A percentile compares a stretch with the other conserved stretches of the same genome.
Evolutionary conservation across 305 asterid species (phyloP).

Genomic region (Lippia alba): DNA sequence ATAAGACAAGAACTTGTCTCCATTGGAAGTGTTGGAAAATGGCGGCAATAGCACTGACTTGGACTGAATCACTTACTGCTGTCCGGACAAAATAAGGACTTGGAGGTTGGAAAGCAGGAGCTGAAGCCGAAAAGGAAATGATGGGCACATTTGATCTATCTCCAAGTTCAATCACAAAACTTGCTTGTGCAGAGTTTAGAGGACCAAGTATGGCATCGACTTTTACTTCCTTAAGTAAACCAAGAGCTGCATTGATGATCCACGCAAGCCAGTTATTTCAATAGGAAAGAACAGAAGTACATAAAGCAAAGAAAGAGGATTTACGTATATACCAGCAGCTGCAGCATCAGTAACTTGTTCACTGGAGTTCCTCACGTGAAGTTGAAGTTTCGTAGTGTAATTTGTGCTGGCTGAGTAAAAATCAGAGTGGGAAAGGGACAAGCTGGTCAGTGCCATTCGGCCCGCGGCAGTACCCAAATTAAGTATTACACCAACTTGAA

Average conservation of each 20-base stretch:
- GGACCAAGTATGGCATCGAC: constrained; percentile 68
- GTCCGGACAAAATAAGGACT: constrained; percentile 49
- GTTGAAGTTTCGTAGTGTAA: constrained; percentile 40
- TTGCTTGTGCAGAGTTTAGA: constrained; percentile 50
- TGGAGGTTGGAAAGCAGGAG: constrained; percentile 48
- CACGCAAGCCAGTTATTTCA: not conserved
- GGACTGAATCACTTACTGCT: constrained; percentile 48
- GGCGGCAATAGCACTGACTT: constrained; percentile 54
- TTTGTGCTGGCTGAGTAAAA: constrained; percentile 40
- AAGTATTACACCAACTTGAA: constrained; percentile 50
- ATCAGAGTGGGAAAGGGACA: constrained; percentile 43
- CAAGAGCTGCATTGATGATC: constrained; percentile 44
- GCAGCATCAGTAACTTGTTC: constrained; percentile 44
- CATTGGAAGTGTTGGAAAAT: constrained; percentile 48
- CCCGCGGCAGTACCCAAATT: constrained; percentile 43
- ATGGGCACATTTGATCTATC: constrained; percentile 53
- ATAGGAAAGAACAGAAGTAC: not conserved
- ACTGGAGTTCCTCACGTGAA: constrained; percentile 40
- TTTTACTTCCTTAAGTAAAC: constrained; percentile 42
- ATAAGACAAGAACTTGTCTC: constrained; percentile 48
- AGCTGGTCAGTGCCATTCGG: constrained; percentile 45
- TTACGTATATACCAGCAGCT: constrained; percentile 36
- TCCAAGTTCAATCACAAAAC: constrained; percentile 56
- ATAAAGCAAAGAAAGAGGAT: not conserved
- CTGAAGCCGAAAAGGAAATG: constrained; percentile 61